Percentiles rank a stretch among this genome's conserved stretches.
Evolutionary conservation across 2,329 filamentous ascomycete genomes (phyloP).

Genomic region (Alternaria consortialis): DNA sequence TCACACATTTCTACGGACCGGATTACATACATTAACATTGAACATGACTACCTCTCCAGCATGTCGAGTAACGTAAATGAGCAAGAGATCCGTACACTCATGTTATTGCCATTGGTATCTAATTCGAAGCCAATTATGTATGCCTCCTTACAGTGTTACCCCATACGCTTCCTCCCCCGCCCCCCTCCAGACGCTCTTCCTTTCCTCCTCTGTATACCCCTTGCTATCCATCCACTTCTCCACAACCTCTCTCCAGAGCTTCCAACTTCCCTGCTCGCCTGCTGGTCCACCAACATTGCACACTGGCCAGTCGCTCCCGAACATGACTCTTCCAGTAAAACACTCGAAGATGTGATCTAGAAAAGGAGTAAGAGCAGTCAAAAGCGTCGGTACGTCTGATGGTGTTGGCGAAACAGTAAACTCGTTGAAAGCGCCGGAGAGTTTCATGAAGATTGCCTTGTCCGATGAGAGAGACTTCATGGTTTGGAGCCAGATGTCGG

Average conservation of each 20-base stretch:
- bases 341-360: constrained; percentile 65
- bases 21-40: not conserved
- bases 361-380: constrained; percentile 33
- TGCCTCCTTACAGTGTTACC: constrained; percentile 21
- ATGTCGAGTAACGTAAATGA: not conserved
- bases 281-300: constrained; percentile 74
- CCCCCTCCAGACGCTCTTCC: constrained; percentile 73
- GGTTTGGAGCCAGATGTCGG: constrained; percentile 70
- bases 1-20: too few relatives aligned
- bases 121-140: too few relatives aligned
- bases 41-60: not conserved
- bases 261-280: constrained; percentile 69
- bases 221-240: constrained; percentile 65
- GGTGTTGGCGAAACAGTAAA: constrained; percentile 60
- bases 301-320: constrained; percentile 93
- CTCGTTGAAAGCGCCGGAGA: constrained; percentile 87
- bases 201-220: constrained; percentile 67
- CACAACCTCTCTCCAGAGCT: constrained; percentile 77
- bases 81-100: not conserved
- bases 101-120: not conserved
- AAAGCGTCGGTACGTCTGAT: constrained; percentile 2
- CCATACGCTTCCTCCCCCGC: constrained; percentile 77
- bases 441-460: constrained; percentile 81
- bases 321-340: constrained; percentile 82
- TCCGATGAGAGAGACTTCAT: constrained; percentile 73